These are phyloP conservation scores for Trypanosoma conorhini DNA, from an alignment of 208 protist genomes.

Conservation along the genomic window DNA sequence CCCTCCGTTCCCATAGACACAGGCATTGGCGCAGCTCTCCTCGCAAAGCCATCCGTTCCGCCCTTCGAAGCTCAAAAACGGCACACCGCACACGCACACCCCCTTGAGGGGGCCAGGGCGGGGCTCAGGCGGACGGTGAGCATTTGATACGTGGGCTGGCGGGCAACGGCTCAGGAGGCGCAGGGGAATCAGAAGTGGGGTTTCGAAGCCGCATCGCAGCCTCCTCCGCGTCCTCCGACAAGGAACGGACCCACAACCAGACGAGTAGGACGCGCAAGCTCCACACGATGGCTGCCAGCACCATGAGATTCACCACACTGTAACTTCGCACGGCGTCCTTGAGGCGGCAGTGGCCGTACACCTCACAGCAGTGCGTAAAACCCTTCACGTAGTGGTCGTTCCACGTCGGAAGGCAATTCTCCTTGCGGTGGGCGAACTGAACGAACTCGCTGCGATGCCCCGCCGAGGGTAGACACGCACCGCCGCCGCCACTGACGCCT, in stretches of 20 bases:
- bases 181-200: neutral
- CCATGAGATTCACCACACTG: conserved; percentile 38
- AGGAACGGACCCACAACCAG: conserved; percentile 33
- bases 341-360: conserved; percentile 52
- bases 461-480: conserved; percentile 40
- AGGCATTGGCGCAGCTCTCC: too few relatives aligned
- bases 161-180: neutral
- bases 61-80: too few relatives aligned
- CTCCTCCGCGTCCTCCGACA: conserved; percentile 1
- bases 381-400: neutral
- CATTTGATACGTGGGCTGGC: neutral
- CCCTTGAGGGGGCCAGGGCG: neutral
- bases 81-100: too few relatives aligned
- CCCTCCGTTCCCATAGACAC: too few relatives aligned
- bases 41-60: too few relatives aligned
- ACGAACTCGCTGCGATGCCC: conserved; percentile 40
- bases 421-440: conserved; percentile 31
- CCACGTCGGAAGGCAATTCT: neutral
- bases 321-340: conserved; percentile 53
- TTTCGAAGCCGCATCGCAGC: neutral
- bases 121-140: neutral
- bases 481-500: conserved; percentile 32
- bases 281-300: conserved; percentile 35
- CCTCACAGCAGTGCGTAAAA: conserved; percentile 38
- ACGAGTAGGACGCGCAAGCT: conserved; percentile 37